Conservation (phyloP, 257 asterid genomes). For the Ajuga chamaepitys region DNA sequence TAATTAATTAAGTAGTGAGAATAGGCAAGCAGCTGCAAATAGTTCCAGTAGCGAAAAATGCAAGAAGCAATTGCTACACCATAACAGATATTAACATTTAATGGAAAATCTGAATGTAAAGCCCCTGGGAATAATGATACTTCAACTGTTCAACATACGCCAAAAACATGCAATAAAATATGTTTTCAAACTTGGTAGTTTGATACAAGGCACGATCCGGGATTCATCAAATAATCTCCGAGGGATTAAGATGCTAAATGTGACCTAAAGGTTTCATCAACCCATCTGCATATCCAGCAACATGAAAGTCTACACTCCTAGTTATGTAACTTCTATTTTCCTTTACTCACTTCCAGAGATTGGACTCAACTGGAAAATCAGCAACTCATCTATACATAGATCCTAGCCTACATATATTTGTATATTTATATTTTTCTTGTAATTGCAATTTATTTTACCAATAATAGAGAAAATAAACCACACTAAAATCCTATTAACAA, state of each 20-base stretch:
- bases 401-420: constrained; percentile 1
- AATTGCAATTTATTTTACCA: too few relatives aligned
- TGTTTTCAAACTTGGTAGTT: background rate
- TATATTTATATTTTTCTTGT: too few relatives aligned
- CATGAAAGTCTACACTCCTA: background rate
- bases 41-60: too few relatives aligned
- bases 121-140: background rate
- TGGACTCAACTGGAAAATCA: background rate
- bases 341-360: background rate
- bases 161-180: background rate
- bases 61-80: background rate
- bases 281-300: constrained; percentile 13
- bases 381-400: constrained; percentile 14
- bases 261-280: background rate
- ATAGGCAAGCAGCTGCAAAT: too few relatives aligned
- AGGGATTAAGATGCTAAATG: constrained; percentile 1
- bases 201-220: background rate
- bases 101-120: background rate
- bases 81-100: background rate
- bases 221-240: constrained; percentile 6
- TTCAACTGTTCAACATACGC: background rate
- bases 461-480: too few relatives aligned
- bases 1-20: too few relatives aligned
- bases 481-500: too few relatives aligned
- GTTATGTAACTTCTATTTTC: background rate